These are phyloP conservation scores for Solanum clarkiae DNA, from an alignment of 257 asterid genomes.

Conservation along the genomic window DNA sequence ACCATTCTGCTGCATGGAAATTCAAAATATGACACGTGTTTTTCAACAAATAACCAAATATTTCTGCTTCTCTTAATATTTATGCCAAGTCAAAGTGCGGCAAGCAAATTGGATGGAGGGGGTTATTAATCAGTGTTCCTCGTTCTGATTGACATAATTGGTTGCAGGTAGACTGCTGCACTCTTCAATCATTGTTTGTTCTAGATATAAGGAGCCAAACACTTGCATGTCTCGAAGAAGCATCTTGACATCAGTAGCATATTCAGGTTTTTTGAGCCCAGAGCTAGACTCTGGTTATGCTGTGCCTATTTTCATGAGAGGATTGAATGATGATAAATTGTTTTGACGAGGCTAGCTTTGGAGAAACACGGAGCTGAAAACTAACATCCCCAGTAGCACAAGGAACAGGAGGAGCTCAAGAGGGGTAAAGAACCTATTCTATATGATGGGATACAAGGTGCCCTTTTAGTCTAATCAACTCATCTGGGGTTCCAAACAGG, in stretches of 20 bases:
- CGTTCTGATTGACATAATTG: neutral
- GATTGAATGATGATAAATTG: neutral
- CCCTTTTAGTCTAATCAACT: neutral
- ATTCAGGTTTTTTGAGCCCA: neutral
- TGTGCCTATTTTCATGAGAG: neutral
- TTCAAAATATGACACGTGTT: neutral
- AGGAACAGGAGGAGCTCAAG: neutral
- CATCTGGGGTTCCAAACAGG: neutral
- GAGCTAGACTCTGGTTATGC: neutral
- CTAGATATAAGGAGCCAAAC: neutral
- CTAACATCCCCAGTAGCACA: neutral
- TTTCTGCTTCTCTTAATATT: neutral
- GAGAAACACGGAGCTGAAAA: neutral
- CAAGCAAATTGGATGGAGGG: neutral
- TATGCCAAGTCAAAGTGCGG: neutral
- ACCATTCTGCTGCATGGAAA: neutral
- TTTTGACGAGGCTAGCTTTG: neutral
- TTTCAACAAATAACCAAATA: neutral
- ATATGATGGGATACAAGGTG: neutral
- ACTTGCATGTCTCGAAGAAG: neutral
- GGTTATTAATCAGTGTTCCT: neutral
- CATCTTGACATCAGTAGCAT: neutral
- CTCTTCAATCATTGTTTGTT: neutral
- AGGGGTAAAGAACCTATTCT: neutral
- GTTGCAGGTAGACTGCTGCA: neutral